Evolutionary conservation across 164 flowering plant species (phyloP), one percentile per base, ranked within the genome.

Genomic region (Macadamia integrifolia): DNA sequence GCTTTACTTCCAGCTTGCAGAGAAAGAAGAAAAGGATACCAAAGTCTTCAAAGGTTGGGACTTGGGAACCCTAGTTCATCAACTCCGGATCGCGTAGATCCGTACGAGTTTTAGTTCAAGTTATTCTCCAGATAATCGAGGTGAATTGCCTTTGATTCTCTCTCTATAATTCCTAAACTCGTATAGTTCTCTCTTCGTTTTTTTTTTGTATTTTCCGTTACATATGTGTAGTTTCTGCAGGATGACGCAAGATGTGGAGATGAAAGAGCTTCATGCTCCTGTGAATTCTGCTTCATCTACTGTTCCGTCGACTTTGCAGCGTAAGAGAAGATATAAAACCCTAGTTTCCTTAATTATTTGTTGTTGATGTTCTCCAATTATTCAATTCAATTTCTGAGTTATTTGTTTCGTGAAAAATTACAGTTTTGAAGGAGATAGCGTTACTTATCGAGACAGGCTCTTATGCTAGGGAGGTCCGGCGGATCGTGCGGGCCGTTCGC

Each of bases 211-310:
- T 29, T n/a, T 23, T 17, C 0, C 17, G 11, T 62, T 57, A 1
- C 57, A 12, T 55, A 15, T 23, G 58, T 32, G 30, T n/a, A 60
- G 65, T 52, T 60, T 43, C 43, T 17, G 31, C 58, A 75, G 71
- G 67, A 91, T 87, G 97, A 86, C 92, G 57, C 86, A 83, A 79
- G 97, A 91, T 67, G 88, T 86, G 71, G 94, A 91, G 82, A 88
- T 91, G 92, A 87, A 87, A 66, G 92, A 91, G 64, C 75, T 65
- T 29, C 79, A 80, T 30, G 84, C 84, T 64, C 84, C 84, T 43
- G 78, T 91, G 12, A 77, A 80, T 71, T 83, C 93, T 4, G 77
- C 71, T 59, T 66, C 86, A 42, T 67, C 90, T 2, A 23, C 83
- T 60, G 63, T 69, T 61, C 84, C 85, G 0, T 68, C 92, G 9